Percentiles rank a stretch among this genome's conserved stretches.
Evolutionary conservation across 768 basidiomycete genomes (phyloP).

Genomic region (Lanmaoa pseudosensibilis): DNA sequence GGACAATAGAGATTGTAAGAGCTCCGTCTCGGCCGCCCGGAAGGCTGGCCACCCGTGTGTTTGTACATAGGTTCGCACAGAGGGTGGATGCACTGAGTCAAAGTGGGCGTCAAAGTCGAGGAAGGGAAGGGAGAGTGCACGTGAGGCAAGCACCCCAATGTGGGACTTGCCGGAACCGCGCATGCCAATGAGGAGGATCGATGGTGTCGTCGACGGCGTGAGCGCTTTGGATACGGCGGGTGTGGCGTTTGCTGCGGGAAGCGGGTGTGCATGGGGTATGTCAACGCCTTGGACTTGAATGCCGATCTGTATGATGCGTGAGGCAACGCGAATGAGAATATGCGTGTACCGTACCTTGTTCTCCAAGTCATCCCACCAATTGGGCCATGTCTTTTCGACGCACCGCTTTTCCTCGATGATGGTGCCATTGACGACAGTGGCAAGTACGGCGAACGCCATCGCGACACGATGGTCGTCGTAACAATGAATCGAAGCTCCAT

Average conservation of each 20-base stretch:
- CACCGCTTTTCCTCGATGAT: conserved; percentile 94
- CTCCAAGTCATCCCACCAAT: conserved; percentile 98
- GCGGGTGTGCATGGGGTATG: conserved; percentile 40
- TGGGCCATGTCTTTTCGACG: conserved; percentile 99
- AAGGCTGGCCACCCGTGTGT: conserved; percentile 87
- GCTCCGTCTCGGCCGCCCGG: conserved; percentile 71
- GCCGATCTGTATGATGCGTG: conserved; percentile 63
- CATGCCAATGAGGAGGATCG: conserved; percentile 89
- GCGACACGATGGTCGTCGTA: conserved; percentile 99
- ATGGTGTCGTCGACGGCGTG: conserved; percentile 42
- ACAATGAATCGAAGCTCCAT: conserved; percentile 83
- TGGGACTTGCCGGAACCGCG: conserved; percentile 95
- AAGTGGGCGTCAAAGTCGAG: conserved; percentile 88
- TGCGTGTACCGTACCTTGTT: conserved; percentile 67
- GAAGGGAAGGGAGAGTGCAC: conserved; percentile 67
- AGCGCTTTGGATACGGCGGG: conserved; percentile 21
- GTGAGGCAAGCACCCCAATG: conserved; percentile 76
- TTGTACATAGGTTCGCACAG: conserved; percentile 77
- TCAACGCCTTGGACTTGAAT: conserved; percentile 86
- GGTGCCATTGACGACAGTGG: conserved; percentile 68
- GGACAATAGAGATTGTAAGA: conserved; percentile 66
- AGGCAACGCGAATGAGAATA: not conserved
- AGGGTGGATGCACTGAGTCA: conserved; percentile 56
- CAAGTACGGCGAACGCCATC: conserved; percentile 95
- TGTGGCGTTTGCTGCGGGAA: conserved; percentile 44